A percentile compares a stretch with the other conserved stretches of the same genome.
phyloP scores from a whole-genome alignment of 169 alveolate species.

The Plasmodium knowlesi region DNA sequence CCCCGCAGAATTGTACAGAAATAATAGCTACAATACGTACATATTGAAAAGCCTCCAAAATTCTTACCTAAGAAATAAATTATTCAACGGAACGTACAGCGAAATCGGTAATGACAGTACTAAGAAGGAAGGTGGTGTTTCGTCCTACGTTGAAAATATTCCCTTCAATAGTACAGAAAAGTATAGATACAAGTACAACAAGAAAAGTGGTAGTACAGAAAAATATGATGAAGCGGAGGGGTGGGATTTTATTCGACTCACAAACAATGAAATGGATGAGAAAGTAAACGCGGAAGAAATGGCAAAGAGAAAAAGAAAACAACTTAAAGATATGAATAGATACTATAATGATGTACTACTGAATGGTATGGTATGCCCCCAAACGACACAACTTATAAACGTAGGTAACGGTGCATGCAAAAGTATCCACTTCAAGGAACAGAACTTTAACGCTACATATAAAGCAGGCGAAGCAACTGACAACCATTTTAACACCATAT shows the following conservation, averaged over 20 bases:
- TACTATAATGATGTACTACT: neutral
- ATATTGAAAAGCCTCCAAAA: slow-evolving; percentile 40
- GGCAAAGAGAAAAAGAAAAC: neutral
- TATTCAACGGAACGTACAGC: neutral
- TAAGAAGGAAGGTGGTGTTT: neutral
- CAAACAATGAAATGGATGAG: slow-evolving; percentile 20
- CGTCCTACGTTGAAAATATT: neutral
- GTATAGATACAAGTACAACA: neutral
- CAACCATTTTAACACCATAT: neutral
- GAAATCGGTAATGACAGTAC: neutral
- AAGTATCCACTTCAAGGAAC: neutral
- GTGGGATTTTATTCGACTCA: neutral
- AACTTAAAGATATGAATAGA: neutral
- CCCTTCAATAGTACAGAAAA: neutral
- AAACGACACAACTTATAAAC: neutral
- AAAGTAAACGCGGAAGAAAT: neutral
- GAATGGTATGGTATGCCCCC: neutral
- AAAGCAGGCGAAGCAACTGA: neutral
- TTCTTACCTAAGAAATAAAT: slow-evolving; percentile 34
- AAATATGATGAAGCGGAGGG: neutral
- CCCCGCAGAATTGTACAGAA: slow-evolving; percentile 10
- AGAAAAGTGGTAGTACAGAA: neutral
- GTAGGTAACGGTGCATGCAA: neutral
- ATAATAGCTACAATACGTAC: slow-evolving; percentile 66
- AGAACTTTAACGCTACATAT: neutral